phyloP scores from a whole-genome alignment of 306 rosid species.

The Spatholobus suberectus region DNA sequence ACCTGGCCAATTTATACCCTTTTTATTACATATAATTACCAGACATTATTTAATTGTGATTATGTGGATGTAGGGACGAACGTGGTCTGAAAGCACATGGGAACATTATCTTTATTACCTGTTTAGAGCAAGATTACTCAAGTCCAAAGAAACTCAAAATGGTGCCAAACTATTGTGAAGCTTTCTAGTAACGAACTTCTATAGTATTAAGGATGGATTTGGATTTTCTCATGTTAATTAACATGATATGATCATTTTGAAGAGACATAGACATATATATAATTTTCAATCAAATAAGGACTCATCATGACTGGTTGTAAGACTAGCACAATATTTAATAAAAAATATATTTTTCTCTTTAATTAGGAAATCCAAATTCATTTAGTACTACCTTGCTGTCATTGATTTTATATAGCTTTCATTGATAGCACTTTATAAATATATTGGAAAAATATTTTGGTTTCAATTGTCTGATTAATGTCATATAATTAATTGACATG shows the following conservation, averaged over 20 bases:
- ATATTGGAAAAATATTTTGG: background rate
- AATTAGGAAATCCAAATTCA: background rate
- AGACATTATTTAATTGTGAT: slow-evolving; percentile 41
- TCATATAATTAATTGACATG: background rate
- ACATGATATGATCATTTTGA: background rate
- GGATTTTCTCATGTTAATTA: background rate
- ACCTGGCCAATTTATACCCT: slow-evolving; percentile 53
- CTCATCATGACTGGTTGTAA: background rate
- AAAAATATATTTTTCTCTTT: background rate
- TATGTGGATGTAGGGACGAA: slow-evolving; percentile 52
- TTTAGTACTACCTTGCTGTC: slow-evolving; percentile 19
- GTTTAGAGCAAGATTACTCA: slow-evolving; percentile 30
- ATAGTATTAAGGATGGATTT: slow-evolving; percentile 14
- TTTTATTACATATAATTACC: slow-evolving; percentile 40
- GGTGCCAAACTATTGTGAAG: slow-evolving; percentile 1
- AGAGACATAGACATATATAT: background rate
- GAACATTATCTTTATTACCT: slow-evolving; percentile 43
- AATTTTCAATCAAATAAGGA: background rate
- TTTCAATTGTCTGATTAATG: background rate
- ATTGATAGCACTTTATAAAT: background rate
- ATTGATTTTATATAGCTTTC: slow-evolving; percentile 23
- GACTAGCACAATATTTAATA: background rate
- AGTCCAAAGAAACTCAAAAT: slow-evolving; percentile 14
- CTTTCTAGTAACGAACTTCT: slow-evolving; percentile 4
- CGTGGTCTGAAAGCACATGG: slow-evolving; percentile 58